A percentile compares a stretch with the other conserved stretches of the same genome.
phyloP scores from a whole-genome alignment of 2,329 filamentous ascomycete species.

The Beauveria brongniartii region DNA sequence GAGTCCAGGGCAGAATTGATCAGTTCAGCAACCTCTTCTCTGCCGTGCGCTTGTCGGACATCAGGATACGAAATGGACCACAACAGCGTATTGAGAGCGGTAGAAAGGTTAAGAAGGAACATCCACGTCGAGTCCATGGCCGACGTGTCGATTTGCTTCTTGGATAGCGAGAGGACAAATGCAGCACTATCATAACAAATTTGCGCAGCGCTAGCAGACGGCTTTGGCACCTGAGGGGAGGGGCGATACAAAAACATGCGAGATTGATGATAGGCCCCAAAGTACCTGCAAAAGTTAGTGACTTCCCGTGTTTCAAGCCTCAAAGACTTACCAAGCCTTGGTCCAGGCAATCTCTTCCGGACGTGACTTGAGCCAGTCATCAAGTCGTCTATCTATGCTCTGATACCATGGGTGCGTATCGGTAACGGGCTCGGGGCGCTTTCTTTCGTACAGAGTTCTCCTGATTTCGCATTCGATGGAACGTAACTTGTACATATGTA shows the following conservation, averaged over 20 bases:
- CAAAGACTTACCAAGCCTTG: conserved; percentile 61
- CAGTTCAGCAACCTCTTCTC: conserved; percentile 68
- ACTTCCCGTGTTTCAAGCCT: not conserved
- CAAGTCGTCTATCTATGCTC: conserved; percentile 69
- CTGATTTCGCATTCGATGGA: conserved; percentile 82
- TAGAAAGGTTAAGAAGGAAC: conserved; percentile 81
- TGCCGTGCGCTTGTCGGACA: conserved; percentile 63
- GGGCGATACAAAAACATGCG: conserved; percentile 81
- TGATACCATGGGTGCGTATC: conserved; percentile 84
- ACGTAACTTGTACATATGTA: conserved; percentile 91
- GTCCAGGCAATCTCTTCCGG: conserved; percentile 66
- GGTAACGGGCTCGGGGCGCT: conserved; percentile 64
- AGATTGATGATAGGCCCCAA: conserved; percentile 73
- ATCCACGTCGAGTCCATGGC: conserved; percentile 89
- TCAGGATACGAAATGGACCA: conserved; percentile 88
- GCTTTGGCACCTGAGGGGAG: conserved; percentile 83
- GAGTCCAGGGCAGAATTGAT: conserved; percentile 69
- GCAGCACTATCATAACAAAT: conserved; percentile 78
- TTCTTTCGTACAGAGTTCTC: conserved; percentile 77
- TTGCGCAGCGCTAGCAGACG: conserved; percentile 67
- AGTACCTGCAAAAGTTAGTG: conserved; percentile 42
- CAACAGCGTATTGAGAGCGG: conserved; percentile 82
- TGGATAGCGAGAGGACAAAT: conserved; percentile 73
- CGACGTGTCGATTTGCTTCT: conserved; percentile 66
- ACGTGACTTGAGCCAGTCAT: conserved; percentile 67